Conservation (phyloP, 192 early-diverging fungal genomes). For the Podila epigama region DNA sequence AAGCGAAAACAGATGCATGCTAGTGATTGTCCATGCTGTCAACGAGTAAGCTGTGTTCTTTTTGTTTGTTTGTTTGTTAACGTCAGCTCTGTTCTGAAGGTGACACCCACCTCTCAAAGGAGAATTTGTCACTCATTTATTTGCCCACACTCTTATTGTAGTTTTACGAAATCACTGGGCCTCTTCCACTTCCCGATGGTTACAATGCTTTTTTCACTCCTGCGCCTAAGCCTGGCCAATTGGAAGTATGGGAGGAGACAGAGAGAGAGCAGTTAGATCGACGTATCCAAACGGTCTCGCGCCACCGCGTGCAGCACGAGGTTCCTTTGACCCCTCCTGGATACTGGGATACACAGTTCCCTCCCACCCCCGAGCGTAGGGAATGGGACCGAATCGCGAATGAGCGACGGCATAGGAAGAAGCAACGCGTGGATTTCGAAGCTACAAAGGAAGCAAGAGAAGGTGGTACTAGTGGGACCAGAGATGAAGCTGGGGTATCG, state of each 20-base stretch:
- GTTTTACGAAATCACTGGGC: slow-evolving; percentile 42
- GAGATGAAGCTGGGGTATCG: neutral
- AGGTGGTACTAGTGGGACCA: too few species aligned
- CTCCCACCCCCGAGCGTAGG: slow-evolving; percentile 20
- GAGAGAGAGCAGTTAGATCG: slow-evolving; percentile 21
- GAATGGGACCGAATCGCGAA: slow-evolving; percentile 34
- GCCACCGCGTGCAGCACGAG: slow-evolving; percentile 37
- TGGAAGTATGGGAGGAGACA: slow-evolving; percentile 33
- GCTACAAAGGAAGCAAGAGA: neutral
- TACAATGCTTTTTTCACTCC: slow-evolving; percentile 40
- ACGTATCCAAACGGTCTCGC: slow-evolving; percentile 32
- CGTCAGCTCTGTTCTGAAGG: too few species aligned
- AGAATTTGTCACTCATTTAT: neutral
- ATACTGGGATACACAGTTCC: slow-evolving; percentile 41
- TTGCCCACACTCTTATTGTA: neutral
- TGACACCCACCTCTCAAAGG: too few species aligned
- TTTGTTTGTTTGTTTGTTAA: neutral
- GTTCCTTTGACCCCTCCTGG: slow-evolving; percentile 30
- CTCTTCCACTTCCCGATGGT: slow-evolving; percentile 37
- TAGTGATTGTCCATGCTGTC: slow-evolving; percentile 39
- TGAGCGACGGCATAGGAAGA: slow-evolving; percentile 27
- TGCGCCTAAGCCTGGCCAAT: slow-evolving; percentile 30
- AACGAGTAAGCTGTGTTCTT: slow-evolving; percentile 15
- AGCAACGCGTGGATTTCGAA: slow-evolving; percentile 6
- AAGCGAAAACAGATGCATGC: slow-evolving; percentile 44